phyloP scores from a whole-genome alignment of 768 basidiomycete species.

The Psilocybe sp. region DNA sequence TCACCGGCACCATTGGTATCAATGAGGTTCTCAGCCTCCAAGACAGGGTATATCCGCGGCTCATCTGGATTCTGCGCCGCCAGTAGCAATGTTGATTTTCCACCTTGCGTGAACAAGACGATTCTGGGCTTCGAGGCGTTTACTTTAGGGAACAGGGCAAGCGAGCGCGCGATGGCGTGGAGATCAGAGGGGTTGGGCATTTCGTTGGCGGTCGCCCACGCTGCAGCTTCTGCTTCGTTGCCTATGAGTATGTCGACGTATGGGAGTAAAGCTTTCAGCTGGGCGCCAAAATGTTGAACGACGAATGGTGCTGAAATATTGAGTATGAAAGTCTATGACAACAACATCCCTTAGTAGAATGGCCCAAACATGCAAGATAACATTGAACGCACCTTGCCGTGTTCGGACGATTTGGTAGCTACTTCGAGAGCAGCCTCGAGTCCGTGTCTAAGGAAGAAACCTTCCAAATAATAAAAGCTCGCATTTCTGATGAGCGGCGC shows the following conservation, averaged over 20 bases:
- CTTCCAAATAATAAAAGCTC: constrained; percentile 90
- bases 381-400: constrained; percentile 58
- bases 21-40: constrained; percentile 66
- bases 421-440: constrained; percentile 66
- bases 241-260: constrained; percentile 90
- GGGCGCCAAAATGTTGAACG: constrained; percentile 83
- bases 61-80: constrained; percentile 51
- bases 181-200: constrained; percentile 66
- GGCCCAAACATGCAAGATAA: neutral
- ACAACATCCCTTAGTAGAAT: neutral
- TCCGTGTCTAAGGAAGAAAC: constrained; percentile 97
- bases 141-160: constrained; percentile 74
- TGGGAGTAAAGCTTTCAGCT: constrained; percentile 78
- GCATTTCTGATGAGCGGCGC: constrained; percentile 77
- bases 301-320: constrained; percentile 99
- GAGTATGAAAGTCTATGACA: constrained; percentile 73
- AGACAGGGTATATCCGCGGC: constrained; percentile 58
- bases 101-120: constrained; percentile 91
- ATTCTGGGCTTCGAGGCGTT: constrained; percentile 74
- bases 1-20: constrained; percentile 99
- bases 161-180: constrained; percentile 63
- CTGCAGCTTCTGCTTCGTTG: constrained; percentile 91
- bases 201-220: constrained; percentile 77
- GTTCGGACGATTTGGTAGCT: constrained; percentile 71
- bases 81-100: constrained; percentile 75